Conservation (phyloP, 2,329 filamentous ascomycete genomes). For the Neonectria punicea region DNA sequence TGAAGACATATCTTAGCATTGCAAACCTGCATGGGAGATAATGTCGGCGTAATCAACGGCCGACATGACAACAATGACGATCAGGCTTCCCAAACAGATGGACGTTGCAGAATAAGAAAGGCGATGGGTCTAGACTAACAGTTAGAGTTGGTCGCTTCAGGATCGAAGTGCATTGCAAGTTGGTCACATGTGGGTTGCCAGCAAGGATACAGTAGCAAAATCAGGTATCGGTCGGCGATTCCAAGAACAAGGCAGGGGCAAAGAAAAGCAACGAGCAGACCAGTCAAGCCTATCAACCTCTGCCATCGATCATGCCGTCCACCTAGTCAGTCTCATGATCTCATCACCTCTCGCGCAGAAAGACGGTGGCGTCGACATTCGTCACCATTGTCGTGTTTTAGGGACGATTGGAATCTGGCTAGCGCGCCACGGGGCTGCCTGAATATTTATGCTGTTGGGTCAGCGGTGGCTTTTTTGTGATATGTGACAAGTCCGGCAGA, state of each 20-base stretch:
- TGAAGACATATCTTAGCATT: background rate
- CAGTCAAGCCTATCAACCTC: background rate
- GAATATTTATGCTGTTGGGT: background rate
- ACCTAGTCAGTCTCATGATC: background rate
- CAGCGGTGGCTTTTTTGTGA: constrained; percentile 37
- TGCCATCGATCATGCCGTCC: background rate
- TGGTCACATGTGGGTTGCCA: background rate
- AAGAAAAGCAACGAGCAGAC: background rate
- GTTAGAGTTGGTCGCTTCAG: background rate
- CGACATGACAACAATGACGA: background rate
- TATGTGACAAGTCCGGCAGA: constrained; percentile 32
- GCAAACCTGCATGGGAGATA: background rate
- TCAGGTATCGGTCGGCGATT: background rate
- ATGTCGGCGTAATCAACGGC: background rate
- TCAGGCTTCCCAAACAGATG: background rate
- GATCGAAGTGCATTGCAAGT: background rate
- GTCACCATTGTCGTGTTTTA: background rate
- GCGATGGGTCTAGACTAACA: background rate
- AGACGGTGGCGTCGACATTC: background rate
- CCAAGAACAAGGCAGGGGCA: background rate
- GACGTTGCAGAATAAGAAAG: background rate
- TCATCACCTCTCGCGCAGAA: background rate
- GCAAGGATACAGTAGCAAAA: background rate
- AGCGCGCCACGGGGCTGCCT: constrained; percentile 27
- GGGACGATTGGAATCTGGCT: constrained; percentile 11